Evolutionary conservation across 805 yeast species (phyloP), one percentile per base, ranked within the genome.

Genomic region (Candida boidinii): DNA sequence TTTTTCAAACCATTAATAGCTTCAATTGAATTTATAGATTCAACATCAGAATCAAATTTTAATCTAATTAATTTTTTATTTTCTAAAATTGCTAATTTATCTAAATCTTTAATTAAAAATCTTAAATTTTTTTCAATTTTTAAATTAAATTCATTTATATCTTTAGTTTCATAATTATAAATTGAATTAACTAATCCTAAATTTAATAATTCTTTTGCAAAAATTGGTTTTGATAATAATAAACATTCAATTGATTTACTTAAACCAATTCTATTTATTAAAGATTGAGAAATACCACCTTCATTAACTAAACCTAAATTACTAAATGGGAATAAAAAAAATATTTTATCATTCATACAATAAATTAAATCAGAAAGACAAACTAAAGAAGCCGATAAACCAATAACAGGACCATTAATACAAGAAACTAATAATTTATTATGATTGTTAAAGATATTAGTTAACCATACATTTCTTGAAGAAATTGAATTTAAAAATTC

Each of bases 361-460:
- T 83, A 85, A 8, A 86, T 66, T 38, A 86, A 64, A 56, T 86
- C 96, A 55, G 82, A 75, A 34, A 81, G 58, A n/a, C 79, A 71
- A 10, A 84, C 77, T 33, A 86, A 54, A 0, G 87, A 86, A 2
- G 88, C 75, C 21, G 77, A 63, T 37, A 86, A 66, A 0, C 96
- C 96, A 37, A 86, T 70, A 5, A 76, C 94, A 0, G 96, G 95
- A 1, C 96, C 96, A 51, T 86, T 86, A 36, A 86, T 63, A 4
- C 86, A 88, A 28, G 74, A 73, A 18, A 76, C 76, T 23, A 86
- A 58, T 7, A 84, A 64, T 51, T 86, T 86, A 8, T 67, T 57
- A 56, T 86, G 95, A 46, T 75, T 70, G 41, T 73, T 71, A 51
- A 83, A 74, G 24, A 79, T 62, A 41, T 76, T 71, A 4, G 92